phyloP scores from a whole-genome alignment of 192 early-diverging fungal species.

The Chytriomyces confervae region DNA sequence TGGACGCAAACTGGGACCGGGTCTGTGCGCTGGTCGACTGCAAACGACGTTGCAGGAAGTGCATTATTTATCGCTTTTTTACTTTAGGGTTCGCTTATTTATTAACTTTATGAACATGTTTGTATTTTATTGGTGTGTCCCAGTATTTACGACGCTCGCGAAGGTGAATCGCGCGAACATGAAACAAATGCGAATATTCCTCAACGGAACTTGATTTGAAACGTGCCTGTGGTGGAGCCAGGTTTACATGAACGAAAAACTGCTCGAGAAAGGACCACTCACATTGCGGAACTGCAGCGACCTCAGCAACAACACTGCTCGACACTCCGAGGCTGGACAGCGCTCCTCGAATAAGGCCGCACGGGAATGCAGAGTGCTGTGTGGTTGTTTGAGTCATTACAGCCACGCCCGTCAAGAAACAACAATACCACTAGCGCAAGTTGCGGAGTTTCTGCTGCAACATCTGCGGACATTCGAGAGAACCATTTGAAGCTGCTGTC shows the following conservation, averaged over 20 bases:
- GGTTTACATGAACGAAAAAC: not conserved
- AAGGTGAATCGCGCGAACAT: too few species aligned
- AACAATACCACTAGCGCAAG: slow-evolving; percentile 74
- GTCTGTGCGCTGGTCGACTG: slow-evolving; percentile 23
- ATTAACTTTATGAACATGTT: slow-evolving; percentile 25
- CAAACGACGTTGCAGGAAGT: slow-evolving; percentile 29
- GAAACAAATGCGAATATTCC: too few species aligned
- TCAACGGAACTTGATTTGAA: slow-evolving; percentile 35
- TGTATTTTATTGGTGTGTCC: too few species aligned
- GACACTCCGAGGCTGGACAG: slow-evolving; percentile 88
- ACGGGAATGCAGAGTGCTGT: slow-evolving; percentile 95
- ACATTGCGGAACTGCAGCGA: slow-evolving; percentile 59
- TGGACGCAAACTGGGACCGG: too few species aligned
- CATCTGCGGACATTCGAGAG: slow-evolving; percentile 85
- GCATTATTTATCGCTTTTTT: slow-evolving; percentile 97
- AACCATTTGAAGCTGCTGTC: slow-evolving; percentile 99
- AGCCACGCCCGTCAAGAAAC: not conserved
- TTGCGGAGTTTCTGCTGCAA: slow-evolving; percentile 75
- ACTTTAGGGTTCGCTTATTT: slow-evolving; percentile 92
- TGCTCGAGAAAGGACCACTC: slow-evolving; percentile 23
- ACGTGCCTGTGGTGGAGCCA: slow-evolving; percentile 31
- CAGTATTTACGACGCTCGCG: too few species aligned
- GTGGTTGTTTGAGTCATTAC: not conserved
- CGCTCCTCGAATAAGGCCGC: slow-evolving; percentile 94
- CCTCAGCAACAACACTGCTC: slow-evolving; percentile 88